phyloP scores from a whole-genome alignment of 139 green algal genomes.

The Diplosphaera chodatii region DNA sequence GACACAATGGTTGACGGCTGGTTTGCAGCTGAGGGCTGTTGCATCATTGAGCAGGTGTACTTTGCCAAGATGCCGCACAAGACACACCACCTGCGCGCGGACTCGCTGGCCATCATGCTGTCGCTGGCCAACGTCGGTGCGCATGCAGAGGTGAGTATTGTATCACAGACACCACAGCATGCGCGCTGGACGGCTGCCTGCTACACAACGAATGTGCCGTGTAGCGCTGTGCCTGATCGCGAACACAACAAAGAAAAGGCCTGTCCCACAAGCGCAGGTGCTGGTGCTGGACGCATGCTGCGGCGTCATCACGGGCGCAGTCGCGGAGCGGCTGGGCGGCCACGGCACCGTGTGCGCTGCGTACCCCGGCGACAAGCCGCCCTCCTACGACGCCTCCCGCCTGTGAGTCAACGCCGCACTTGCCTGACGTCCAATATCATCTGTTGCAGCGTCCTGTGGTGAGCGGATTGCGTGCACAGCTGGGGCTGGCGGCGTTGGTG shows the following conservation, averaged over 20 bases:
- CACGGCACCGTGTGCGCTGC: constrained; percentile 41
- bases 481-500: too few species aligned
- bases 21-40: too few species aligned
- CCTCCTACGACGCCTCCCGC: constrained; percentile 7
- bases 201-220: not conserved
- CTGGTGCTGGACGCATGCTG: constrained; percentile 68
- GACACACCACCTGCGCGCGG: constrained; percentile 58
- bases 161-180: too few species aligned
- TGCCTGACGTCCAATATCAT: too few species aligned
- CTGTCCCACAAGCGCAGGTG: constrained; percentile 29
- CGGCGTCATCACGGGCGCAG: constrained; percentile 59
- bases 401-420: not conserved
- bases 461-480: too few species aligned
- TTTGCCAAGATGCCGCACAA: constrained; percentile 31
- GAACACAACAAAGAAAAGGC: too few species aligned
- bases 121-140: constrained; percentile 68
- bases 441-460: too few species aligned
- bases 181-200: not conserved
- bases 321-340: constrained; percentile 69
- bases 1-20: too few species aligned
- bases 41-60: constrained; percentile 19
- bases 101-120: constrained; percentile 68
- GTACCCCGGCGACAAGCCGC: constrained; percentile 23
- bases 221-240: too few species aligned
- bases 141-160: constrained; percentile 26